Conservation (phyloP, 371 early-diverging fungal genomes). For the Rhizopus delemar region DNA sequence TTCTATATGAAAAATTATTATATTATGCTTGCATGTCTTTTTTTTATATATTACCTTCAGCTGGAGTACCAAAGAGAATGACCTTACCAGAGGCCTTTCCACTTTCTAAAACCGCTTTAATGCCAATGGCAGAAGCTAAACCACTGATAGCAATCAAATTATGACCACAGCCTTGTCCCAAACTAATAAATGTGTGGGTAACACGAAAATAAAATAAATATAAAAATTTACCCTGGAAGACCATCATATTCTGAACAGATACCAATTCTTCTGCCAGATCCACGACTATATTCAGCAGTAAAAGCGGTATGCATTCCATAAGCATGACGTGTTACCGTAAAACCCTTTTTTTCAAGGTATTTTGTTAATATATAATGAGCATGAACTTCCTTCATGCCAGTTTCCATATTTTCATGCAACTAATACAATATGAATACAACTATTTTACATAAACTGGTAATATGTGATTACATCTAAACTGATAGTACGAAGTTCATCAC, state of each 20-base stretch:
- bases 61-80: slow-evolving; percentile 78
- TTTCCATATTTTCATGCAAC: slow-evolving; percentile 66
- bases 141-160: slow-evolving; percentile 73
- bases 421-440: slow-evolving; percentile 10
- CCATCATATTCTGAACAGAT: slow-evolving; percentile 71
- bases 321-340: slow-evolving; percentile 55
- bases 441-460: too few relatives aligned
- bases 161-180: slow-evolving; percentile 72
- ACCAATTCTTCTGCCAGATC: slow-evolving; percentile 46
- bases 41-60: slow-evolving; percentile 53
- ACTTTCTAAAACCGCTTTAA: slow-evolving; percentile 55
- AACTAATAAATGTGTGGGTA: slow-evolving; percentile 9
- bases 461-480: slow-evolving; percentile 47
- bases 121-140: slow-evolving; percentile 67
- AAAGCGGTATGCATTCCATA: slow-evolving; percentile 67
- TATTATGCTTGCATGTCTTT: neutral
- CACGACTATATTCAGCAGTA: slow-evolving; percentile 54
- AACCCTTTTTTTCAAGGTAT: slow-evolving; percentile 60
- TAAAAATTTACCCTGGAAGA: slow-evolving; percentile 49
- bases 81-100: slow-evolving; percentile 60
- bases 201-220: neutral
- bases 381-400: slow-evolving; percentile 57
- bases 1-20: slow-evolving; percentile 34
- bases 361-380: slow-evolving; percentile 59
- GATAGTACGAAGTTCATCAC: slow-evolving; percentile 53